Percentiles rank a stretch among this genome's conserved stretches.
These are phyloP conservation scores for Raphidocelis subcapitata DNA, from an alignment of 139 green algal genomes.

Conservation along the genomic window DNA sequence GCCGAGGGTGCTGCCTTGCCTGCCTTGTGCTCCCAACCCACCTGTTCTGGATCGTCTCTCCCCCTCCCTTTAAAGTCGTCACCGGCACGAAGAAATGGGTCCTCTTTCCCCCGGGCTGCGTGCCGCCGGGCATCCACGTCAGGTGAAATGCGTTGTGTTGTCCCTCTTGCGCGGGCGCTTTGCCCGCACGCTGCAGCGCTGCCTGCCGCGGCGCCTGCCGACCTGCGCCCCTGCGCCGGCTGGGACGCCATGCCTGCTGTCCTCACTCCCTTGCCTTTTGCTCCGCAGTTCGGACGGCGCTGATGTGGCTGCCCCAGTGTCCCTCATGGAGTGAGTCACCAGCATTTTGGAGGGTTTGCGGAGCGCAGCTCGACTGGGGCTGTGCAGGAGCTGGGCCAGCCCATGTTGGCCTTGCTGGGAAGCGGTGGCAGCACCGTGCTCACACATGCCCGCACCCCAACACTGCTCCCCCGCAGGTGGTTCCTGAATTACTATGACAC, in stretches of 20 bases:
- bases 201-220: constrained; percentile 3
- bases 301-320: constrained; percentile 86
- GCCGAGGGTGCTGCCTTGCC: too few relatives aligned
- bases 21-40: too few relatives aligned
- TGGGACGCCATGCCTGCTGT: not conserved
- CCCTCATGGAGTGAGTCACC: constrained; percentile 93
- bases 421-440: too few relatives aligned
- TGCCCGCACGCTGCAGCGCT: not conserved
- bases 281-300: constrained; percentile 83
- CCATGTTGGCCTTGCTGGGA: too few relatives aligned
- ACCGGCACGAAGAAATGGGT: constrained; percentile 90
- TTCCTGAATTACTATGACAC: too few relatives aligned
- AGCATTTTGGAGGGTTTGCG: constrained; percentile 83
- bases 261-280: constrained; percentile 69
- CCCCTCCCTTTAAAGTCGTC: not conserved
- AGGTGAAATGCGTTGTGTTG: not conserved
- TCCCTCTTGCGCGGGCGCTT: not conserved
- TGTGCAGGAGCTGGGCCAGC: too few relatives aligned
- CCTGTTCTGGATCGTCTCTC: too few relatives aligned
- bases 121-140: too few relatives aligned
- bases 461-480: too few relatives aligned
- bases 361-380: too few relatives aligned
- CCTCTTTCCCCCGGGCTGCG: constrained; percentile 45
- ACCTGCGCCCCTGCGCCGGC: not conserved
- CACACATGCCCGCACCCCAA: too few relatives aligned